These are phyloP conservation scores for Pestalotiopsis sp. DNA, from an alignment of 2,329 filamentous ascomycete genomes.

Conservation along the genomic window DNA sequence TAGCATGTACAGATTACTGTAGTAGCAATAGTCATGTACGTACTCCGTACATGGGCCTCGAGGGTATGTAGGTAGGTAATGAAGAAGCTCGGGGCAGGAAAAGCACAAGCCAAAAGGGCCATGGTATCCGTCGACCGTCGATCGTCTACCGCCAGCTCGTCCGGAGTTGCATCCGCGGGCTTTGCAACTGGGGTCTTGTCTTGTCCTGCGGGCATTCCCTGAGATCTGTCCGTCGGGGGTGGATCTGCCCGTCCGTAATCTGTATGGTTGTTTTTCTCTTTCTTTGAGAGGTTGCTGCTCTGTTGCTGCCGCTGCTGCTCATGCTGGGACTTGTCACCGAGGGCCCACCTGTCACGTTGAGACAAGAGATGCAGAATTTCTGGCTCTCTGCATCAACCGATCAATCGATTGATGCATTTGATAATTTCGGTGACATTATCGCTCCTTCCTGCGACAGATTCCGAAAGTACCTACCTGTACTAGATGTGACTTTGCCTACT, in stretches of 20 bases:
- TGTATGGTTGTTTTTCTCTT: not conserved
- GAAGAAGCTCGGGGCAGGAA: not conserved
- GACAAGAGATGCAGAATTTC: not conserved
- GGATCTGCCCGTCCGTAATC: not conserved
- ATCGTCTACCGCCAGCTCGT: not conserved
- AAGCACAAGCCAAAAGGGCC: not conserved
- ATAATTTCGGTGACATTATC: not conserved
- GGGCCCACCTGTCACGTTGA: not conserved
- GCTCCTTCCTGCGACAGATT: not conserved
- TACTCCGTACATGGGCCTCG: too few relatives aligned
- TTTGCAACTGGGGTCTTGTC: not conserved
- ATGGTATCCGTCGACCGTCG: not conserved
- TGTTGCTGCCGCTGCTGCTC: not conserved
- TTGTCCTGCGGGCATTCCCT: not conserved
- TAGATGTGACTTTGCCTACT: too few relatives aligned
- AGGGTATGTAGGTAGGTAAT: not conserved
- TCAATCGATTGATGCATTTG: not conserved
- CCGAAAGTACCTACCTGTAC: too few relatives aligned
- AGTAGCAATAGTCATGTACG: too few relatives aligned
- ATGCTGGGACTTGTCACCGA: not conserved
- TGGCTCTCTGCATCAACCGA: not conserved
- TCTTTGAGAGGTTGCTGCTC: not conserved
- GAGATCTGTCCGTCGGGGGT: not conserved
- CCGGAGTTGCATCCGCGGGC: not conserved
- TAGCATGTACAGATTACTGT: too few relatives aligned